Evolutionary conservation across 345 rosid genomes (phyloP), one percentile per base, ranked within the genome.

Genomic region (Aurinia saxatilis): DNA sequence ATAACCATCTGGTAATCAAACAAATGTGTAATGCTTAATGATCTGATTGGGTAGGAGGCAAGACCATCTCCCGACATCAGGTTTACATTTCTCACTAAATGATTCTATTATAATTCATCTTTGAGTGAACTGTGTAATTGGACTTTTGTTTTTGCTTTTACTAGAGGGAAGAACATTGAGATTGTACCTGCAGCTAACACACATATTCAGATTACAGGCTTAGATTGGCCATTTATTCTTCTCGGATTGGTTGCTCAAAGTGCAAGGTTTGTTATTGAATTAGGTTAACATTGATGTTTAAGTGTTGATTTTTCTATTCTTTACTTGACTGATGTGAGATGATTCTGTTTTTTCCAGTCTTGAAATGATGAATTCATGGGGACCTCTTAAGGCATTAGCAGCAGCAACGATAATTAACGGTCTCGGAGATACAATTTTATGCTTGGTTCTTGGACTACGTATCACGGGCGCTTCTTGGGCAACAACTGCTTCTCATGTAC

Each of bases 401-500:
- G 87, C 77, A 57, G 84, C 93, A 53, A 89, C 86, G 56, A 67
- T 75, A 53, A 78, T 91, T 59, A 91, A 91, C 74, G 91, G 83
- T 38, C 68, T 82, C 18, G 96, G 98, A 59, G 95, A 83, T 65
- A 57, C 86, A 62, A 78, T 85, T 66, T 74, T 92, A 48, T 92
- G 98, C 78, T 80, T 75, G 40, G 77, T 82, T 73, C 73, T 89
- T 60, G 93, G 89, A 47, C 86, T 79, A 54, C 95, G 98, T 38
- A 84, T 89, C 45, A 80, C 85, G n/a, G 98, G 98, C 37, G 96
- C 96, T 29, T 96, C 98, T 57, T 89, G 88, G 93, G 90, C 95
- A 30, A 87, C 98, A 35, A 76, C 85, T 81, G 78, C 70, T 37
- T 92, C 98, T 38, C 98, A 92, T 73, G 98, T 92, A 69, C n/a